Percentiles rank a stretch among this genome's conserved stretches.
These are phyloP conservation scores for Lagenidium giganteum DNA, from an alignment of 352 stramenopile genomes.

Conservation along the genomic window DNA sequence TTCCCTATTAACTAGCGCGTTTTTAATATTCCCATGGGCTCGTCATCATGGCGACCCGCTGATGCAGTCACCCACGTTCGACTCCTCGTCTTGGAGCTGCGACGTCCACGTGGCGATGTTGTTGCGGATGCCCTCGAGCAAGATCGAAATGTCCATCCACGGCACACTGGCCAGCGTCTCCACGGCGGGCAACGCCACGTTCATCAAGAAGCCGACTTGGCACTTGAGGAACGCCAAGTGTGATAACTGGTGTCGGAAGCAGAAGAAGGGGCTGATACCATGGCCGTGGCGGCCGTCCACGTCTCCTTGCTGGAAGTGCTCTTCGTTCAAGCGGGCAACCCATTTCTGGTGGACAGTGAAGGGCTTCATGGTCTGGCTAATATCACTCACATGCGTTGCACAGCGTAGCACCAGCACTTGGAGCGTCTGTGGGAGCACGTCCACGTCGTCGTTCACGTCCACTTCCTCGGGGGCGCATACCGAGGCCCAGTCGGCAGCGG, in stretches of 20 bases:
- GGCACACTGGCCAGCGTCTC: conserved; percentile 54
- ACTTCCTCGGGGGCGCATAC: no score
- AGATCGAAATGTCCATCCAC: conserved; percentile 42
- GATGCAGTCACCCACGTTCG: no score
- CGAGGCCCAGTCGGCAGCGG: conserved; percentile 33
- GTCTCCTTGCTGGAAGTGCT: conserved; percentile 68
- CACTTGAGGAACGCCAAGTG: conserved; percentile 38
- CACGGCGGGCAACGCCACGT: conserved; percentile 49
- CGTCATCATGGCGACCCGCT: no score
- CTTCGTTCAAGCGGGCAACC: conserved; percentile 65
- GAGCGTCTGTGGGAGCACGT: conserved; percentile 35
- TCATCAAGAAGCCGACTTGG: conserved; percentile 59
- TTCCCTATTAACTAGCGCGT: no score
- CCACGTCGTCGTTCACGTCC: conserved; percentile 11
- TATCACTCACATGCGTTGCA: conserved; percentile 79
- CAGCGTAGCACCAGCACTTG: conserved; percentile 51
- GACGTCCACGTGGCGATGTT: conserved; percentile 55
- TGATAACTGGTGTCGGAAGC: conserved; percentile 47
- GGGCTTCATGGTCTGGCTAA: conserved; percentile 82
- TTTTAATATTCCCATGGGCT: no score
- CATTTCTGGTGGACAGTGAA: conserved; percentile 71
- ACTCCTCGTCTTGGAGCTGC: no score
- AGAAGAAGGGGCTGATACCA: conserved; percentile 40
- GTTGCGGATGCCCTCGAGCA: conserved; percentile 49
- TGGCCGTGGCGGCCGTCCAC: conserved; percentile 38